phyloP scores from a whole-genome alignment of 2,329 filamentous ascomycete genomes.

The Hypoxylon sp. region DNA sequence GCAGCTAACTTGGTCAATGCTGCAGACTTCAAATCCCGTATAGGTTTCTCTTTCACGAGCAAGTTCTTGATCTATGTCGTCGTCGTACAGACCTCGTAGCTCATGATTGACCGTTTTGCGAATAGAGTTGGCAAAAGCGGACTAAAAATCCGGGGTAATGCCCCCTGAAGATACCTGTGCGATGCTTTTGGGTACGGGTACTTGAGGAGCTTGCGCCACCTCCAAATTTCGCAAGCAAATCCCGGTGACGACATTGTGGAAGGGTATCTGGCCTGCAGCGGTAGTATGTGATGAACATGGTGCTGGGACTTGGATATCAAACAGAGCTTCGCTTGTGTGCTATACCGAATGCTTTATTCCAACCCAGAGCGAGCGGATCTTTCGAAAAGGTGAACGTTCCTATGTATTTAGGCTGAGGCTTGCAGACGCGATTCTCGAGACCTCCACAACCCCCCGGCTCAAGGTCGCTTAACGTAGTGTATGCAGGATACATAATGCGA shows the following conservation, averaged over 20 bases:
- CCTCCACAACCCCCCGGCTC: conserved; percentile 33
- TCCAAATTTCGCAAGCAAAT: conserved; percentile 29
- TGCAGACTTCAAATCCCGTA: not conserved
- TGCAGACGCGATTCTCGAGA: conserved; percentile 42
- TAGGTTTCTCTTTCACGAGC: conserved; percentile 8
- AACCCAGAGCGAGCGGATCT: conserved; percentile 13
- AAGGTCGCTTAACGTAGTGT: conserved; percentile 20
- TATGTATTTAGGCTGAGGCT: conserved; percentile 52
- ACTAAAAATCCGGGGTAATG: conserved; percentile 50
- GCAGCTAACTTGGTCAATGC: conserved; percentile 3
- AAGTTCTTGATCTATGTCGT: conserved; percentile 8
- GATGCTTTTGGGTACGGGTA: conserved; percentile 41
- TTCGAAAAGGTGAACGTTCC: conserved; percentile 35
- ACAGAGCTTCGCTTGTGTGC: conserved; percentile 10
- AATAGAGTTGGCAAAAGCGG: conserved; percentile 36
- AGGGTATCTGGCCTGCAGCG: conserved; percentile 8
- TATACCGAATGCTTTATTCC: conserved; percentile 21
- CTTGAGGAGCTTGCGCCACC: conserved; percentile 35
- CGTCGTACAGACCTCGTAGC: conserved; percentile 22
- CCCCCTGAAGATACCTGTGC: conserved; percentile 36
- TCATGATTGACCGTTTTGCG: conserved; percentile 14
- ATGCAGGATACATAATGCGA: conserved; percentile 35
- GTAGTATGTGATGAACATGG: conserved; percentile 15
- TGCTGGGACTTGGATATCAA: conserved; percentile 5
- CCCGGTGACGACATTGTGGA: conserved; percentile 30